Conservation (phyloP, 106 monocot genomes). For the Iris macrosiphon region DNA sequence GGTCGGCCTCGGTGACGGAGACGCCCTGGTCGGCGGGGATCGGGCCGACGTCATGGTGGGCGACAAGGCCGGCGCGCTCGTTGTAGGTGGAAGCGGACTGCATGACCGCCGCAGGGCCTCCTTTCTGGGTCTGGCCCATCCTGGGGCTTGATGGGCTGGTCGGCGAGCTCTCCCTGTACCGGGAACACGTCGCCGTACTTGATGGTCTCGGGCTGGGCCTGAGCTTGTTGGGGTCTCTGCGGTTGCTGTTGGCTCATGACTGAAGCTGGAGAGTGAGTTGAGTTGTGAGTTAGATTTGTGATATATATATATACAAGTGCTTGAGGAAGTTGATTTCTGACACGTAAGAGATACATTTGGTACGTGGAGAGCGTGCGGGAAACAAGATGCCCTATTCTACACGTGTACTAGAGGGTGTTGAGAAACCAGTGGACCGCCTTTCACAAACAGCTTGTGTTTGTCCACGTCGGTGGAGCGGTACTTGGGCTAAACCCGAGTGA, state of each 20-base stretch:
- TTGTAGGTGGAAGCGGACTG: slow-evolving; percentile 48
- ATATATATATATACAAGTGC: too few species aligned
- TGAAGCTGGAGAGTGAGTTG: too few species aligned
- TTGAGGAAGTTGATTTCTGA: too few species aligned
- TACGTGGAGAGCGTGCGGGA: too few species aligned
- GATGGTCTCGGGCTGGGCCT: slow-evolving; percentile 18
- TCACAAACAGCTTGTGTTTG: too few species aligned
- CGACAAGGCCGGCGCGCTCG: slow-evolving; percentile 38
- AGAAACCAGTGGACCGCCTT: too few species aligned
- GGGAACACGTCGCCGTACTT: slow-evolving; percentile 67
- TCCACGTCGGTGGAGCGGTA: too few species aligned
- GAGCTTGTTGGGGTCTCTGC: slow-evolving; percentile 3
- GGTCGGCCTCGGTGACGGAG: slow-evolving; percentile 30
- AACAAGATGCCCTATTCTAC: too few species aligned
- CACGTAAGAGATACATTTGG: too few species aligned
- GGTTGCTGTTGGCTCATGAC: slow-evolving; percentile 50
- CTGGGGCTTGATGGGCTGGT: slow-evolving; percentile 32
- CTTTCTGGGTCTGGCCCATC: slow-evolving; percentile 49
- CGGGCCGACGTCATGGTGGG: slow-evolving; percentile 19
- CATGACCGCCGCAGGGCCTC: slow-evolving; percentile 58
- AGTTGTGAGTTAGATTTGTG: not conserved
- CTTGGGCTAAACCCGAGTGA: too few species aligned
- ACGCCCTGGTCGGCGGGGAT: slow-evolving; percentile 29
- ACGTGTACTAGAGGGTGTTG: too few species aligned
- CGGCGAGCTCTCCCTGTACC: slow-evolving; percentile 45